phyloP scores from a whole-genome alignment of 345 rosid genomes.

The Capsella bursapastoris region DNA sequence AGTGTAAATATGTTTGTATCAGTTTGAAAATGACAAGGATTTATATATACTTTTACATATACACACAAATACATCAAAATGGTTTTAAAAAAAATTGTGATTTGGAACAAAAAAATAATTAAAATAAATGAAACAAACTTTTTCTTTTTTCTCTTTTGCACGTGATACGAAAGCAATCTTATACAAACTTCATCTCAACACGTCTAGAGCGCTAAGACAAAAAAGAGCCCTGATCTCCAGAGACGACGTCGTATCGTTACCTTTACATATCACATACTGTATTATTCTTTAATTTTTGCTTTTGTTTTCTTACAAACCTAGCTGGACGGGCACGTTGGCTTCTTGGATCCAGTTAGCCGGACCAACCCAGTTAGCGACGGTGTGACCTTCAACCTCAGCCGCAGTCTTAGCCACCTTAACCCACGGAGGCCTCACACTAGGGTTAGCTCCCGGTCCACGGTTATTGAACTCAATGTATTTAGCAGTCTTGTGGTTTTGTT shows the following conservation, averaged over 20 bases:
- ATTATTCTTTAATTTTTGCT: slow-evolving; percentile 25
- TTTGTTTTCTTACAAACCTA: slow-evolving; percentile 33
- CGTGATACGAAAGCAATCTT: slow-evolving; percentile 37
- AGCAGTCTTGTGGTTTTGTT: slow-evolving; percentile 31
- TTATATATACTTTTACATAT: no score
- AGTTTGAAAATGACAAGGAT: neutral
- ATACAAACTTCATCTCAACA: slow-evolving; percentile 41
- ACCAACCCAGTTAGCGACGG: slow-evolving; percentile 50
- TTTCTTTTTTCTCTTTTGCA: neutral
- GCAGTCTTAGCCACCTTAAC: slow-evolving; percentile 45
- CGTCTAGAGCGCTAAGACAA: slow-evolving; percentile 39
- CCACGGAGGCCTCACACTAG: slow-evolving; percentile 58
- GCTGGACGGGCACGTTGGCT: slow-evolving; percentile 50
- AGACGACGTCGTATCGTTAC: slow-evolving; percentile 37
- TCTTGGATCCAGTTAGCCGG: slow-evolving; percentile 50
- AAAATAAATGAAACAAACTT: slow-evolving; percentile 1
- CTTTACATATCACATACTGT: slow-evolving; percentile 29
- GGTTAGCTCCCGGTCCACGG: slow-evolving; percentile 63
- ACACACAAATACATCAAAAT: neutral
- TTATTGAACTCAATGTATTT: slow-evolving; percentile 65
- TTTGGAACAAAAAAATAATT: neutral
- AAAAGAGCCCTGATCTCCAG: slow-evolving; percentile 31
- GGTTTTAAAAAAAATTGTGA: neutral
- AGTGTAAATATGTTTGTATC: no score
- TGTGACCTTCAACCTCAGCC: slow-evolving; percentile 51